These are phyloP conservation scores for Rhodamnia argentea DNA, from an alignment of 345 rosid species.

Conservation along the genomic window DNA sequence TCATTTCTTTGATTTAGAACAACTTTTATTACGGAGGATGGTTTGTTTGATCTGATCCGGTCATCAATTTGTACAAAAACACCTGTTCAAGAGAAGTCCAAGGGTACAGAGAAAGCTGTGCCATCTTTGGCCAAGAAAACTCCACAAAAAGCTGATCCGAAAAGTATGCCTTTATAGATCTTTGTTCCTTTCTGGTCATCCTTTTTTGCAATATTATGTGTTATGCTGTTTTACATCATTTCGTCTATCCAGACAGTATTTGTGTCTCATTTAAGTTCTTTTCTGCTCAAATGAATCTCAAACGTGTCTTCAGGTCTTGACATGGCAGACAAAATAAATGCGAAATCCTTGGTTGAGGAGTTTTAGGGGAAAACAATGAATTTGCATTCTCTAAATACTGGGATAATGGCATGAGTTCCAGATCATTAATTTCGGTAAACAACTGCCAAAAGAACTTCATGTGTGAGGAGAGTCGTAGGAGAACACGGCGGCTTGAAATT, in stretches of 20 bases:
- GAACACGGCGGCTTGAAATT: neutral
- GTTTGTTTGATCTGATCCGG: conserved; percentile 72
- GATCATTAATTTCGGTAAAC: neutral
- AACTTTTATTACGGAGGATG: conserved; percentile 82
- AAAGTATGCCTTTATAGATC: conserved; percentile 29
- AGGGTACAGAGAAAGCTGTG: conserved; percentile 24
- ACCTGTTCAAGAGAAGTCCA: conserved; percentile 22
- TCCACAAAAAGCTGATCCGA: conserved; percentile 46
- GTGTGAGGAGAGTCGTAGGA: neutral
- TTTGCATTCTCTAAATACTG: neutral
- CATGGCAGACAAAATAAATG: neutral
- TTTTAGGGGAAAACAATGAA: neutral
- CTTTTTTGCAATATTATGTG: neutral
- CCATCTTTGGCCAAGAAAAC: conserved; percentile 35
- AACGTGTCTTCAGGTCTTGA: neutral
- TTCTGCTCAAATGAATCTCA: neutral
- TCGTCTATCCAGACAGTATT: neutral
- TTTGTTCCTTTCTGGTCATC: neutral
- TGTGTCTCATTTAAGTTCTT: neutral
- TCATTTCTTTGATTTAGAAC: conserved; percentile 36
- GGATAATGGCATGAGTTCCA: neutral
- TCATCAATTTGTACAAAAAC: conserved; percentile 47
- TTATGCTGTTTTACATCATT: neutral
- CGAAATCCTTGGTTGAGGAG: neutral
- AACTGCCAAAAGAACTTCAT: neutral